Base-by-base conservation (phyloP, 1,284 basidiomycete genomes). In the Melampsora larici-populina region DNA sequence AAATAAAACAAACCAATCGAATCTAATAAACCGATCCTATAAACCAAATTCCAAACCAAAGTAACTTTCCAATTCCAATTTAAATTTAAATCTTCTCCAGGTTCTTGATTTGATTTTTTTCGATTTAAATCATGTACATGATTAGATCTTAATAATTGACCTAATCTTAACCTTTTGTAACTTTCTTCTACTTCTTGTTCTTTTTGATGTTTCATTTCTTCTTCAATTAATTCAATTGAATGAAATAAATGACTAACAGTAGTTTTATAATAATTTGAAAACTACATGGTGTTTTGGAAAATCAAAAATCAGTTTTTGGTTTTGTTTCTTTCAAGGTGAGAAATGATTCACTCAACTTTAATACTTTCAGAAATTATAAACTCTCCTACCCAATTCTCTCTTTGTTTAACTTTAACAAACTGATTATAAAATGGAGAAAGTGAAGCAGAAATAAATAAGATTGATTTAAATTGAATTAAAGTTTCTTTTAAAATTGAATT, bases 261-360 rank as follows among this genome's bases (percentile, higher is more conserved):
- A 26, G 33, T 68, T 58, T 75, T 75, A 67, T 67, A 63, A 40
- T 75, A 64, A 67, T 60, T 77, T 21, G 65, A 65, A 49, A 77
- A 33, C 74, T 70, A 51, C 15, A 26, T 13, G 26, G n/a, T n/a
- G n/a, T n/a, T n/a, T n/a, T n/a, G 2, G 21, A 66, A n/a, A 55
- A 49, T 48, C 5, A n/a, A n/a, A n/a, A 29, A 26, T 40, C 29
- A 15, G 40, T n/a, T 33, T 33, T 64, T 64, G 8, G 18, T 64
- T 64, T 8, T 7, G 6, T 18, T 64, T 26, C 26, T 7, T 64
- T 26, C 0, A 33, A 6, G 29, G 9, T 17, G 9, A 3, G 29
- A 58, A 21, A 11, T 26, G 31, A 40, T 18, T 5, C 3, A n/a
- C 26, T 64, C 40, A 18, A 75, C 73, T 75, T 75, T 75, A 13